Percentiles rank a stretch among this genome's conserved stretches.
phyloP scores from a whole-genome alignment of 1,284 basidiomycete genomes.

The Pisolithus thermaeus region DNA sequence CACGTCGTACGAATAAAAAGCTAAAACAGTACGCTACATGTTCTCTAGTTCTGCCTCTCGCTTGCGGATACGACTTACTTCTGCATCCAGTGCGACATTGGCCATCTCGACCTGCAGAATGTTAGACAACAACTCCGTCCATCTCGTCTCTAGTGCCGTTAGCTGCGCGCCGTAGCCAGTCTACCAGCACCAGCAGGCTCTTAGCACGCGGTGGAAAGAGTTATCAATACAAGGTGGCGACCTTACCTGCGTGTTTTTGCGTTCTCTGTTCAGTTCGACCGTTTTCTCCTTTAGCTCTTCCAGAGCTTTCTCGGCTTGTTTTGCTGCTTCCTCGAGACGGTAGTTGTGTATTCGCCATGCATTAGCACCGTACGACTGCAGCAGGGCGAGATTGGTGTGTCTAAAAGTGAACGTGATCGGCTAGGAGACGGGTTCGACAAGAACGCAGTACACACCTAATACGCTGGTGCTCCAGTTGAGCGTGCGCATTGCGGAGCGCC shows the following conservation, averaged over 20 bases:
- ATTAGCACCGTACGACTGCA: slow-evolving; percentile 87
- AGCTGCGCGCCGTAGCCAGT: slow-evolving; percentile 72
- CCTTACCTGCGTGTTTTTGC: slow-evolving; percentile 78
- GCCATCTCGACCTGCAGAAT: slow-evolving; percentile 90
- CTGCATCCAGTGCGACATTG: slow-evolving; percentile 76
- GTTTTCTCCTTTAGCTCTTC: slow-evolving; percentile 71
- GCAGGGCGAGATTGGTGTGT: slow-evolving; percentile 78
- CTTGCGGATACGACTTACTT: slow-evolving; percentile 55
- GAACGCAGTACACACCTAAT: slow-evolving; percentile 55
- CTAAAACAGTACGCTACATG: slow-evolving; percentile 20
- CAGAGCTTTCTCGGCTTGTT: slow-evolving; percentile 66
- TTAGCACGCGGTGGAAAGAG: background rate
- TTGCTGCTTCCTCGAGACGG: slow-evolving; percentile 73
- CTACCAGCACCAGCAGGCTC: slow-evolving; percentile 31
- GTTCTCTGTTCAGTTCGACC: slow-evolving; percentile 78
- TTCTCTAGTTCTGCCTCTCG: slow-evolving; percentile 55
- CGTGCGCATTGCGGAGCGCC: slow-evolving; percentile 74
- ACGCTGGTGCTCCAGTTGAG: slow-evolving; percentile 88
- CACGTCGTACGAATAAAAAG: background rate
- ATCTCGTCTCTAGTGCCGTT: slow-evolving; percentile 74
- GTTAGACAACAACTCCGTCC: slow-evolving; percentile 85
- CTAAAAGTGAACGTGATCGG: slow-evolving; percentile 35
- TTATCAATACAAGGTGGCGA: background rate
- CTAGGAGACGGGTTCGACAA: background rate
- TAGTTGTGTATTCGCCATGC: slow-evolving; percentile 91